phyloP scores from a whole-genome alignment of 2,329 filamentous ascomycete genomes.

The Diaporthe sp. region DNA sequence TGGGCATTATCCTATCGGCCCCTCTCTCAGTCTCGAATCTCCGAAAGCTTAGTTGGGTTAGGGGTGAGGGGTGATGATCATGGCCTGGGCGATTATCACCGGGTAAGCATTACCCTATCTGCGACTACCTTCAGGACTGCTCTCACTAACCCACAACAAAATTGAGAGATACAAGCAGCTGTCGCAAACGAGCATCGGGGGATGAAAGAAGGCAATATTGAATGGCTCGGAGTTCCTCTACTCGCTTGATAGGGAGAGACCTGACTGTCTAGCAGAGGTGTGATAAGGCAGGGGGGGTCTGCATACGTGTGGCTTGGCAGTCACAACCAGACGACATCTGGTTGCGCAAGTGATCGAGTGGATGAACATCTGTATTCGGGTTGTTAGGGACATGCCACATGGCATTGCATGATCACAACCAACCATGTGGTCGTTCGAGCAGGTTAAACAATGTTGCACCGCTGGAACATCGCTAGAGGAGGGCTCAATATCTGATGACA shows the following conservation, averaged over 20 bases:
- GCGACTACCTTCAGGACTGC: not conserved
- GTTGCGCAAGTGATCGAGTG: not conserved
- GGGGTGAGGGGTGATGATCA: not conserved
- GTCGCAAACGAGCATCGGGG: not conserved
- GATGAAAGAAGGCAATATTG: no score
- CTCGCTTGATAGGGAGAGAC: not conserved
- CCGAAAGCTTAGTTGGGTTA: not conserved
- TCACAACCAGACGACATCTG: not conserved
- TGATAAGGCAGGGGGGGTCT: not conserved
- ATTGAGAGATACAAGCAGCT: not conserved
- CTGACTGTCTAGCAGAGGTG: not conserved
- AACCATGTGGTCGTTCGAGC: not conserved
- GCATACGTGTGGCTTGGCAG: not conserved
- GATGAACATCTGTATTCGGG: no score
- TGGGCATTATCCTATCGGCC: conserved; percentile 10
- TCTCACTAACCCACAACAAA: not conserved
- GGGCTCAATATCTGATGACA: no score
- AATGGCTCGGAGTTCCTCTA: not conserved
- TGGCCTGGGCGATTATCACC: not conserved
- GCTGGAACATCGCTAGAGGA: not conserved
- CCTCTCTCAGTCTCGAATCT: not conserved
- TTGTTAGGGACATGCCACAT: not conserved
- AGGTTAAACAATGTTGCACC: not conserved
- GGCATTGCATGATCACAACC: not conserved
- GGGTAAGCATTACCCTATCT: conserved; percentile 24